Evolutionary conservation across 495 filamentous ascomycete genomes (phyloP).

Genomic region (Lepidopterella palustris): DNA sequence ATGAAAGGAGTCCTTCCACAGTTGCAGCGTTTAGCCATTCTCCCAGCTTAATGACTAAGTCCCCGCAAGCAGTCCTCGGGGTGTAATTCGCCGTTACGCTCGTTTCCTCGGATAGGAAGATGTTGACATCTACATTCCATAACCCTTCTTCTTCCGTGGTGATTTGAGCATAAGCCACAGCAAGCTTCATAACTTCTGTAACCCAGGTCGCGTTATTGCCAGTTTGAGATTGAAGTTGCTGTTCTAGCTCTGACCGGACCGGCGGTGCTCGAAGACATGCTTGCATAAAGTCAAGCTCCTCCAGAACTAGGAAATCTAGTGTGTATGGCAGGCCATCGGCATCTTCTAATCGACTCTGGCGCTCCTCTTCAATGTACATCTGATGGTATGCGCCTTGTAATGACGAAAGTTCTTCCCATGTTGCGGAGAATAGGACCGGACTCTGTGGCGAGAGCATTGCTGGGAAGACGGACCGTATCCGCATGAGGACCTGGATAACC

Average conservation of each 20-base stretch:
- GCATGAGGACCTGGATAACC: constrained; percentile 65
- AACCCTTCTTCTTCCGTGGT: constrained; percentile 86
- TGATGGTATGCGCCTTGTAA: constrained; percentile 65
- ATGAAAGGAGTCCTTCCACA: constrained; percentile 65
- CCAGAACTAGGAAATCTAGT: constrained; percentile 85
- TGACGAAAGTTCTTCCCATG: constrained; percentile 76
- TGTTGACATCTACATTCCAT: constrained; percentile 93
- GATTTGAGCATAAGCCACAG: constrained; percentile 84
- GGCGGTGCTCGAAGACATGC: constrained; percentile 73
- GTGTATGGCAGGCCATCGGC: constrained; percentile 88
- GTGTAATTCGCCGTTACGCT: constrained; percentile 96
- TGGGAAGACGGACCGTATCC: constrained; percentile 78
- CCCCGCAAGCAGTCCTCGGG: constrained; percentile 81
- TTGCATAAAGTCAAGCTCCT: constrained; percentile 91
- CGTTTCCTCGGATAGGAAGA: constrained; percentile 91
- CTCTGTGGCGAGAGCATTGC: constrained; percentile 73
- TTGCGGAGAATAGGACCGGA: constrained; percentile 67
- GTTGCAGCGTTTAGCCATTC: constrained; percentile 73
- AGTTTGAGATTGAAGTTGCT: constrained; percentile 54
- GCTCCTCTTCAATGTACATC: constrained; percentile 77
- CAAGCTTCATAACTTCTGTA: constrained; percentile 71
- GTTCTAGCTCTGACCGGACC: constrained; percentile 76
- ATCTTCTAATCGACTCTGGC: constrained; percentile 83
- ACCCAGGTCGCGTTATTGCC: constrained; percentile 61
- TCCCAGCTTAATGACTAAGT: constrained; percentile 84